Evolutionary conservation across 1,139 yeast species (phyloP), one percentile per base, ranked within the genome.

Genomic region (Candida sp.): DNA sequence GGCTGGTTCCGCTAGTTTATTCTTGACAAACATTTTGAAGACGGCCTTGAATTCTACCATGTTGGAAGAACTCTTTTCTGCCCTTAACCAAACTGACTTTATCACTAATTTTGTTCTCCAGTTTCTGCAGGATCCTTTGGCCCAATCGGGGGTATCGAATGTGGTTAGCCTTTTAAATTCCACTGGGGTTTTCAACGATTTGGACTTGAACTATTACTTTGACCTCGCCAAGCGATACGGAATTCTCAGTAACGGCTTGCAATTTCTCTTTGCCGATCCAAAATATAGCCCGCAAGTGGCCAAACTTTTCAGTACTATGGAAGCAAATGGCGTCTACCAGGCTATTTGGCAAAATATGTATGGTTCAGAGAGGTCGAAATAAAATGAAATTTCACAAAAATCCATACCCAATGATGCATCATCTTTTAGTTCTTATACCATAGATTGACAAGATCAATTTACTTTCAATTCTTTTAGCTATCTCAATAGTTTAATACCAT

Each of bases 351-450:
- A 52, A 33, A 68, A 67, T 39, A 57, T 73, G 45, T 70, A 57
- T 46, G 77, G 78, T 6, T 58, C 65, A 8, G 51, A 86, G 75
- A 2, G 95, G 19, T 15, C 19, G 19, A 15, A 15, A 15, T 15
- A 15, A 15, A 15, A 15, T 15, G 19, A 15, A 15, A 15, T 15
- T 15, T 15, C 19, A 15, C 19, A 15, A 15, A 15, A 15, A 15
- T 15, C 19, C 19, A 15, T 15, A 15, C 19, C 19, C 19, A 15
- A 15, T 15, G 19, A 15, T 15, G 19, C 19, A 15, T 15, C 19
- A 15, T 15, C 19, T 15, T 15, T 15, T 15, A 15, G 19, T 15
- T 15, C 19, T 15, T 15, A 15, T 15, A 15, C 19, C 19, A 15
- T 15, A 15, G 19, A 15, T 15, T 15, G 19, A 15, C 19, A 15